These are phyloP conservation scores for Pholiota adiposa DNA, from an alignment of 1,284 basidiomycete species.

Conservation along the genomic window DNA sequence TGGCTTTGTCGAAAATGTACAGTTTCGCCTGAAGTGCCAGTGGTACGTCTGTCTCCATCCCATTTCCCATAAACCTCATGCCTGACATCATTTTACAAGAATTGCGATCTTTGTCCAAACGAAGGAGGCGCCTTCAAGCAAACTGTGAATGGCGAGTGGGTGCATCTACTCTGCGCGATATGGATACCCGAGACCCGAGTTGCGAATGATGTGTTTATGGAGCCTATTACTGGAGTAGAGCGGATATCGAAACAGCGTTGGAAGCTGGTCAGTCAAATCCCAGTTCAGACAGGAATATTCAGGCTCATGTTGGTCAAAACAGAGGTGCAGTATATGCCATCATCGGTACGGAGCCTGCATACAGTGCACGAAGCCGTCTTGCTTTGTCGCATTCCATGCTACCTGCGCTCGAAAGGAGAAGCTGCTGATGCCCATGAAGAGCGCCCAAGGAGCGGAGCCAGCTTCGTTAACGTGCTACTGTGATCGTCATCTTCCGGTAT, in stretches of 20 bases:
- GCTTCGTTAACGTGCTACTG: constrained; percentile 80
- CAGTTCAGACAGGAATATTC: background rate
- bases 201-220: constrained; percentile 97
- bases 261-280: constrained; percentile 76
- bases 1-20: constrained; percentile 99
- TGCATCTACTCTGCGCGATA: constrained; percentile 95
- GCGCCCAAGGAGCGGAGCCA: constrained; percentile 72
- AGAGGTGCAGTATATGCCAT: constrained; percentile 90
- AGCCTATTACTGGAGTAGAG: constrained; percentile 93
- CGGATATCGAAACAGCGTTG: constrained; percentile 90
- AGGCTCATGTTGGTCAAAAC: background rate
- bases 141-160: constrained; percentile 92
- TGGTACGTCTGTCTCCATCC: constrained; percentile 63
- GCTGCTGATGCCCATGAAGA: constrained; percentile 87
- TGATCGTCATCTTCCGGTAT: constrained; percentile 87
- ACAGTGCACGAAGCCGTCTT: constrained; percentile 91
- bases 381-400: constrained; percentile 94
- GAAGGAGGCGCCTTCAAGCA: constrained; percentile 99
- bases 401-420: constrained; percentile 92
- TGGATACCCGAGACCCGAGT: constrained; percentile 98
- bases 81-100: constrained; percentile 48
- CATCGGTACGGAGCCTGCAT: constrained; percentile 90
- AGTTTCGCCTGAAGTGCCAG: constrained; percentile 95
- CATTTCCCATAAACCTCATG: background rate
- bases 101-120: constrained; percentile 93